Conservation (phyloP, 345 rosid genomes). For the Eucalyptus albens region DNA sequence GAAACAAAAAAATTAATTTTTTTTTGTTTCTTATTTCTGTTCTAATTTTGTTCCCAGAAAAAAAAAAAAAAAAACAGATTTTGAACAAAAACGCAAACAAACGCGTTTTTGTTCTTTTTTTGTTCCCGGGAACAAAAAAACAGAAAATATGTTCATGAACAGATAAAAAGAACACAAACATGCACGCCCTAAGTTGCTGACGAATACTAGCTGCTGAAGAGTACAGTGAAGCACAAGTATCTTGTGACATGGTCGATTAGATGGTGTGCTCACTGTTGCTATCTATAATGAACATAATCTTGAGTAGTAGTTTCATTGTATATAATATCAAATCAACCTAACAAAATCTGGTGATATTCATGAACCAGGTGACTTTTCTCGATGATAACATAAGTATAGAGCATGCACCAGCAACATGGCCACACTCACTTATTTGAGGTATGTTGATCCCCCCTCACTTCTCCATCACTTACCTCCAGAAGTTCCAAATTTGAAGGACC, state of each 20-base stretch:
- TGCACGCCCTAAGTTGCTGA: background rate
- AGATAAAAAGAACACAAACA: too few species aligned
- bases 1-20: too few species aligned
- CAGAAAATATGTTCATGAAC: too few species aligned
- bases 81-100: too few species aligned
- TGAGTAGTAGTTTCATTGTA: background rate
- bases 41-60: too few species aligned
- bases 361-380: constrained; percentile 76
- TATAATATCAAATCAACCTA: background rate
- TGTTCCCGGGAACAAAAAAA: too few species aligned
- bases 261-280: background rate
- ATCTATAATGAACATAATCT: background rate
- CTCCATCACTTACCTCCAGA: background rate
- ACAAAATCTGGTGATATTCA: background rate
- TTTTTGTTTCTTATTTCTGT: too few species aligned
- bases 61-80: too few species aligned
- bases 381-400: constrained; percentile 59
- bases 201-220: background rate
- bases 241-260: background rate
- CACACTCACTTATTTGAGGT: constrained; percentile 86
- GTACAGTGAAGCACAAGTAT: background rate
- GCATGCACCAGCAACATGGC: constrained; percentile 73
- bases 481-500: background rate
- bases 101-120: too few species aligned
- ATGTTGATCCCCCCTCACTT: background rate